Evolutionary conservation across 495 filamentous ascomycete genomes (phyloP).

Genomic region (Penicillium argentinense): DNA sequence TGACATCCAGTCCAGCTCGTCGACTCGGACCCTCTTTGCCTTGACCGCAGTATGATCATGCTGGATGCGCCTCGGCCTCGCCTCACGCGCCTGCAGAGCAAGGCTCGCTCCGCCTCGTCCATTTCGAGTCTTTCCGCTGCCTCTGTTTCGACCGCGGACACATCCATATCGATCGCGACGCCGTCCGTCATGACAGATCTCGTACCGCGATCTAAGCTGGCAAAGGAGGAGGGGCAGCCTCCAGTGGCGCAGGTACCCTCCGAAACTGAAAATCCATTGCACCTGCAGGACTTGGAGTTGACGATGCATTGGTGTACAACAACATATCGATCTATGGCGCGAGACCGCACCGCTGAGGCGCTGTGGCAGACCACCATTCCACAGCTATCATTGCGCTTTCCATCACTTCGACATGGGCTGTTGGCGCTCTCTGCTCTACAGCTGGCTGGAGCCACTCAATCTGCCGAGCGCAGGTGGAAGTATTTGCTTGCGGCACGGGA

Average conservation of each 20-base stretch:
- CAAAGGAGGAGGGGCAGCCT: not conserved
- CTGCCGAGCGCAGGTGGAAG: constrained; percentile 17
- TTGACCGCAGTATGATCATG: constrained; percentile 34
- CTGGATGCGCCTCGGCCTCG: constrained; percentile 29
- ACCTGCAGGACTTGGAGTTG: constrained; percentile 40
- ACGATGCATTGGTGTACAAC: constrained; percentile 49
- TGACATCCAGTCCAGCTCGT: not conserved
- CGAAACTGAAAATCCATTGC: constrained; percentile 9
- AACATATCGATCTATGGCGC: constrained; percentile 42
- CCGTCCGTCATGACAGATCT: constrained; percentile 4
- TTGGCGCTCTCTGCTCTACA: constrained; percentile 51
- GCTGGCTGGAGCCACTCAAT: constrained; percentile 26
- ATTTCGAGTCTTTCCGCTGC: constrained; percentile 9
- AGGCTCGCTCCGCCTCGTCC: constrained; percentile 16
- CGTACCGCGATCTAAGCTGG: not conserved
- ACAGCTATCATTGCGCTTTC: constrained; percentile 42
- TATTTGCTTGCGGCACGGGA: constrained; percentile 30
- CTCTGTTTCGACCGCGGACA: constrained; percentile 13
- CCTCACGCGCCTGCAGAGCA: constrained; percentile 25
- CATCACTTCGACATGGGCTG: constrained; percentile 49
- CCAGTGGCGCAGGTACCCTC: not conserved
- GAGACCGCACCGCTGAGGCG: constrained; percentile 27
- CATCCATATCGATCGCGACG: constrained; percentile 1
- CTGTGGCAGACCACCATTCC: constrained; percentile 50
- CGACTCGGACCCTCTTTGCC: constrained; percentile 28